Base-by-base conservation (phyloP, 1,284 basidiomycete species). In the Naganishia cerealis region DNA sequence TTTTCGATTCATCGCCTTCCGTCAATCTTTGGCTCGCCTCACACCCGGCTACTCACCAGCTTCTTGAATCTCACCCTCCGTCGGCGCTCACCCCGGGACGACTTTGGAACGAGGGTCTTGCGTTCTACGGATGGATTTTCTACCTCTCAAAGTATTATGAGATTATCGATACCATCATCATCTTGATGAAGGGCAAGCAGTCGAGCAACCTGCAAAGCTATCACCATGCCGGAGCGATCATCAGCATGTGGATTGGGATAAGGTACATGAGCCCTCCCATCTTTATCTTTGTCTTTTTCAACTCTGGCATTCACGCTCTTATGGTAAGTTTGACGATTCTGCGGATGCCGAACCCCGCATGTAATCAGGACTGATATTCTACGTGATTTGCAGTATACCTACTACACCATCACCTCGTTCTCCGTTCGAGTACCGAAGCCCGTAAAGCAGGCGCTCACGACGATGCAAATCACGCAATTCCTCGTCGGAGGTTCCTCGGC, bases 51-150 rank as follows among this genome's bases (percentile, higher is more conserved):
- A 62, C 62, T 36, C 43, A 39, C 13, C 67, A 68, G 46, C 50
- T 69, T 39, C 42, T 66, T 42, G 42, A 66, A 29, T 56, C 63
- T 4, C 54, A 46, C 5, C 58, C 67, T 13, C 67, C 67, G 3
- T 62, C 58, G 2, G 38, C 59, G 15, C 48, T 56, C 38, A 62
- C 52, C 0, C 58, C 67, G 13, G 69, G 69, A 16, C 55, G 69
- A 33, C 55, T 70, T 1, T 70, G 69, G 69, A 70, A 70, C 40
- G 69, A 70, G 55, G 66, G 66, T 38, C 52, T 70, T 4, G 69
- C 69, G 29, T 70, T 70, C 53, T 70, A 70, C 61, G 69, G 69
- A 43, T 70, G 58, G 55, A 65, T 56, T n/a, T 70, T 70, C 57
- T 70, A 70, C 61, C 50, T 70, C 29, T 67, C 66, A 39, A 70